A percentile compares a stretch with the other conserved stretches of the same genome.
phyloP scores from a whole-genome alignment of 139 green algal species.

The Picochlorum sp. region DNA sequence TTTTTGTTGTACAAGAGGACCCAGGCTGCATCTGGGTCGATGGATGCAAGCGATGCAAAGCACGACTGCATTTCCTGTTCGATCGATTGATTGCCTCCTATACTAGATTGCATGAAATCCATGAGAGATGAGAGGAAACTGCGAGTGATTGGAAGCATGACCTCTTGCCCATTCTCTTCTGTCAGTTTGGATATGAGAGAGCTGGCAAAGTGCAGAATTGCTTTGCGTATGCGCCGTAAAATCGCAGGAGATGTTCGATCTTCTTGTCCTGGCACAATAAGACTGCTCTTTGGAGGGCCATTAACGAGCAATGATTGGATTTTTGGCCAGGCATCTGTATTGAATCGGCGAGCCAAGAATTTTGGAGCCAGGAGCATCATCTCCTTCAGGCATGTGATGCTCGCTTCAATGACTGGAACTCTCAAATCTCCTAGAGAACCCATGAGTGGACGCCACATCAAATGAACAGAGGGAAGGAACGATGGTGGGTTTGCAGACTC shows the following conservation, averaged over 20 bases:
- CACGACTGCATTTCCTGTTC: no score
- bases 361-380: conserved; percentile 22
- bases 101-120: no score
- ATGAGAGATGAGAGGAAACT: no score
- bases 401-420: conserved; percentile 26
- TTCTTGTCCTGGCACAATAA: conserved; percentile 22
- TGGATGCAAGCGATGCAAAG: no score
- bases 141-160: no score
- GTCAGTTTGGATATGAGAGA: no score
- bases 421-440: conserved; percentile 45
- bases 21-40: conserved; percentile 61
- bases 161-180: no score
- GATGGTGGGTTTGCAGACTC: conserved; percentile 38
- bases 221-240: conserved; percentile 29
- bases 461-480: conserved; percentile 61
- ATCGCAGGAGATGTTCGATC: conserved; percentile 28
- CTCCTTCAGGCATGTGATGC: conserved; percentile 12
- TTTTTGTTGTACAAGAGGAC: no score
- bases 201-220: conserved; percentile 27
- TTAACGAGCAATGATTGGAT: conserved; percentile 42
- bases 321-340: conserved; percentile 49
- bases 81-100: no score
- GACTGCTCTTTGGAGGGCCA: conserved; percentile 12
- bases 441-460: conserved; percentile 49
- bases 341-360: conserved; percentile 52